phyloP scores from a whole-genome alignment of 2,329 filamentous ascomycete species.

The Helicocarpus griseus region DNA sequence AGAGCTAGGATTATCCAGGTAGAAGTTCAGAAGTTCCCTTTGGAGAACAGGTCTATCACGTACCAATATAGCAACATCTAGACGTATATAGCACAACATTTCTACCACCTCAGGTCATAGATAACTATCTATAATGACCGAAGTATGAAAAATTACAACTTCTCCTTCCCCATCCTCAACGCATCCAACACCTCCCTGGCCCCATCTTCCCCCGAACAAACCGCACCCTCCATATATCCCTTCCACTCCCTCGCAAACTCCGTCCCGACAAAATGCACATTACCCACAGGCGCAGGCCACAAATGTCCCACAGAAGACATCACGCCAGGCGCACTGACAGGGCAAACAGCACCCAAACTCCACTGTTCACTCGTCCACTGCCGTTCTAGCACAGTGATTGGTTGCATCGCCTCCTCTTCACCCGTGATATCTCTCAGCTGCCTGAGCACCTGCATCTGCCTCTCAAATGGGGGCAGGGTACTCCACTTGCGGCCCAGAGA shows the following conservation, averaged over 20 bases:
- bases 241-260: constrained; percentile 46
- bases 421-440: constrained; percentile 25
- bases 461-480: constrained; percentile 14
- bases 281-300: constrained; percentile 25
- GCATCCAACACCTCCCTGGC: constrained; percentile 34
- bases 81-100: not conserved
- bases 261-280: constrained; percentile 46
- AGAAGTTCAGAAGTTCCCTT: too few relatives aligned
- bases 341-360: constrained; percentile 29
- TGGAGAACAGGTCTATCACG: too few relatives aligned
- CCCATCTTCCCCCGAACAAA: constrained; percentile 41
- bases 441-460: constrained; percentile 19
- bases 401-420: constrained; percentile 9
- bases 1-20: too few relatives aligned
- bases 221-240: constrained; percentile 51
- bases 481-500: constrained; percentile 27
- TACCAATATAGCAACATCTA: too few relatives aligned
- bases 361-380: constrained; percentile 32
- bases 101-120: too few relatives aligned
- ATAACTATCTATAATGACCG: not conserved
- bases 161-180: constrained; percentile 12
- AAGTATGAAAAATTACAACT: not conserved
- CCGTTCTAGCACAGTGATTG: constrained; percentile 18
- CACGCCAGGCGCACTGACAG: constrained; percentile 27
- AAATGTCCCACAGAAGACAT: constrained; percentile 20